Evolutionary conservation across 495 filamentous ascomycete species (phyloP).

Genomic region (Aspergillus biplanus): DNA sequence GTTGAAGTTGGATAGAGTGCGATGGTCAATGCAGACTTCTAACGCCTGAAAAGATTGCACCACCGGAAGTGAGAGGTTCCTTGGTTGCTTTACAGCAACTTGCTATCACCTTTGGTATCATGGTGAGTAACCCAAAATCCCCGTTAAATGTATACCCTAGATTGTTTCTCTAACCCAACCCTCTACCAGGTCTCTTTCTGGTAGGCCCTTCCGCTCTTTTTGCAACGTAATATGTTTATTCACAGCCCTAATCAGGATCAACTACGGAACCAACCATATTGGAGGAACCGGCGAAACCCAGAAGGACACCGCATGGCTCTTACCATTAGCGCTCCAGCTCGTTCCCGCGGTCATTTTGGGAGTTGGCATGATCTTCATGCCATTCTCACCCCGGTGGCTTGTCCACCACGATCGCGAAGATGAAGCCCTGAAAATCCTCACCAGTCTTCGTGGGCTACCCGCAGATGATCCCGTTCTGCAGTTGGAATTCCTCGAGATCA

Average conservation of each 20-base stretch:
- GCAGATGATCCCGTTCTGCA: conserved; percentile 55
- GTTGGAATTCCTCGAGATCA: conserved; percentile 80
- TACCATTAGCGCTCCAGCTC: conserved; percentile 50
- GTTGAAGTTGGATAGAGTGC: not conserved
- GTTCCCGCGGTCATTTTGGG: conserved; percentile 47
- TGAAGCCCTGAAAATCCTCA: conserved; percentile 63
- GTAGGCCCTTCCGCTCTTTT: conserved; percentile 2
- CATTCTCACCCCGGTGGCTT: conserved; percentile 79
- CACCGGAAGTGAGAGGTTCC: conserved; percentile 62
- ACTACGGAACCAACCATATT: conserved; percentile 51
- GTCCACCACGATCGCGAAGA: conserved; percentile 67
- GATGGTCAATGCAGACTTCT: not conserved
- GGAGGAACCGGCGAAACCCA: conserved; percentile 47
- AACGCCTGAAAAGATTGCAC: conserved; percentile 27
- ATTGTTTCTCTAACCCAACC: not conserved
- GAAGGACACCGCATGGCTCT: conserved; percentile 47
- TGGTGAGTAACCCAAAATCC: conserved; percentile 46
- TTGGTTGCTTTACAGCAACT: conserved; percentile 75
- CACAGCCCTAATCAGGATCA: conserved; percentile 24
- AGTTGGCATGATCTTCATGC: conserved; percentile 61
- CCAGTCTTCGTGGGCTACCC: conserved; percentile 66
- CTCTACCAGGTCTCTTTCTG: conserved; percentile 20
- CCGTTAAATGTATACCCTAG: not conserved
- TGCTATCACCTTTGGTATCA: conserved; percentile 77
- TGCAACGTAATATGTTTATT: not conserved